These are phyloP conservation scores for Hymenotorrendiella dingleyae DNA, from an alignment of 2,329 filamentous ascomycete genomes.

Conservation along the genomic window DNA sequence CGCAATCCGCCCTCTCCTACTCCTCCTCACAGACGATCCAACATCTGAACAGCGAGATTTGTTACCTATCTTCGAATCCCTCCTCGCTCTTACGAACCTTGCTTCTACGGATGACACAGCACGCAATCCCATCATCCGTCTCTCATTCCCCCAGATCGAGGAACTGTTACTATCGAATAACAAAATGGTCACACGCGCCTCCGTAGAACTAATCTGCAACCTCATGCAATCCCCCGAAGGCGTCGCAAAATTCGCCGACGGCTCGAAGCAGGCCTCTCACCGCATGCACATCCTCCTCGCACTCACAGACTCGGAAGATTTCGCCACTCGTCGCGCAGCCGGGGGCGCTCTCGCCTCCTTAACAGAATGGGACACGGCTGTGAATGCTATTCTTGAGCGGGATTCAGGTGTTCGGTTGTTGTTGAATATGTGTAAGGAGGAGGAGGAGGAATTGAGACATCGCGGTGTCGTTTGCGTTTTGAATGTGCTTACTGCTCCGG, in stretches of 20 bases:
- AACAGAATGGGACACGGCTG: conserved; percentile 70
- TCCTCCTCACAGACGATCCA: conserved; percentile 64
- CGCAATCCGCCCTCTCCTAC: conserved; percentile 75
- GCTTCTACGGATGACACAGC: conserved; percentile 67
- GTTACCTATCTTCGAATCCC: conserved; percentile 80
- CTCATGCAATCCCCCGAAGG: conserved; percentile 66
- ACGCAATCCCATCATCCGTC: conserved; percentile 63
- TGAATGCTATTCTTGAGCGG: conserved; percentile 63
- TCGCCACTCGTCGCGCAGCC: conserved; percentile 72
- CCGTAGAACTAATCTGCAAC: conserved; percentile 88
- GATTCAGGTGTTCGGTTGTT: conserved; percentile 70
- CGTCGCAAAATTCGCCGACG: conserved; percentile 63
- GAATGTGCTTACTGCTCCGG: conserved; percentile 65
- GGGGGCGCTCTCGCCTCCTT: conserved; percentile 84
- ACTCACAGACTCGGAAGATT: conserved; percentile 79
- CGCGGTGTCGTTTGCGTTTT: conserved; percentile 70
- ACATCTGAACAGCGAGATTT: conserved; percentile 64
- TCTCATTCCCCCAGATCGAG: conserved; percentile 71
- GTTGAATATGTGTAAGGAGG: conserved; percentile 73
- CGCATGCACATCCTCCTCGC: conserved; percentile 81
- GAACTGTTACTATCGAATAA: conserved; percentile 77
- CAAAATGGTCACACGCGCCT: conserved; percentile 69
- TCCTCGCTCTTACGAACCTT: conserved; percentile 91
- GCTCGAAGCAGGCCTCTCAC: conserved; percentile 59
- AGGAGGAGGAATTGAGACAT: conserved; percentile 61